phyloP scores from a whole-genome alignment of 1,284 basidiomycete species.

The Volvariella surrecta region DNA sequence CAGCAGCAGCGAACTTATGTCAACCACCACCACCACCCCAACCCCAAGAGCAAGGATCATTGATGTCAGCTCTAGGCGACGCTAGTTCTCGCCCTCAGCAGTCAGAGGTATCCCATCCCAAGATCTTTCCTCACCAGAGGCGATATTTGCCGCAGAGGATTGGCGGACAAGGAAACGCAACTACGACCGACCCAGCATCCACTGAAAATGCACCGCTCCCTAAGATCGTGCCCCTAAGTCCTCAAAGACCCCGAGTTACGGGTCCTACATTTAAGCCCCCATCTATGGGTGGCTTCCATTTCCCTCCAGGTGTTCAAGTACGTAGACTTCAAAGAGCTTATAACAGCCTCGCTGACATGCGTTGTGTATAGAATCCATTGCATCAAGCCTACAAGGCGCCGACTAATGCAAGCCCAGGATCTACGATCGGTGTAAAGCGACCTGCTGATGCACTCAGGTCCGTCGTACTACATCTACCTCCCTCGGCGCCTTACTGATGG shows the following conservation, averaged over 20 bases:
- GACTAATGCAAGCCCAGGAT: conserved; percentile 6
- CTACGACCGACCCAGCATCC: neutral
- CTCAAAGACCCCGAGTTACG: neutral
- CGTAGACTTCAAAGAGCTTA: neutral
- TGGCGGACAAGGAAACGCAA: neutral
- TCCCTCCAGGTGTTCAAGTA: conserved; percentile 37
- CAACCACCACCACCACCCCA: no score
- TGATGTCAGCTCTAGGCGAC: neutral
- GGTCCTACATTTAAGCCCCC: conserved; percentile 24
- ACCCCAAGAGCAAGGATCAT: neutral
- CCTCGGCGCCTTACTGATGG: neutral
- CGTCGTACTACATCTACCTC: conserved; percentile 3
- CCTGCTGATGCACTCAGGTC: conserved; percentile 20
- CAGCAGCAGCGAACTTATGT: neutral
- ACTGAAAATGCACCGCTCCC: no score
- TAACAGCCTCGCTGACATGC: no score
- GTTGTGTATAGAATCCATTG: conserved; percentile 12
- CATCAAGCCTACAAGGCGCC: conserved; percentile 8
- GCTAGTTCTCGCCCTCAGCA: neutral
- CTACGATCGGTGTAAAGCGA: conserved; percentile 19
- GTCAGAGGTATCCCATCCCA: neutral
- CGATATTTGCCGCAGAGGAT: neutral
- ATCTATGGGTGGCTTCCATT: conserved; percentile 45
- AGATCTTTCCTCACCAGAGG: neutral
- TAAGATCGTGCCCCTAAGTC: no score